Evolutionary conservation across 495 filamentous ascomycete genomes (phyloP).

Genomic region (Hypoxylon fragiforme): DNA sequence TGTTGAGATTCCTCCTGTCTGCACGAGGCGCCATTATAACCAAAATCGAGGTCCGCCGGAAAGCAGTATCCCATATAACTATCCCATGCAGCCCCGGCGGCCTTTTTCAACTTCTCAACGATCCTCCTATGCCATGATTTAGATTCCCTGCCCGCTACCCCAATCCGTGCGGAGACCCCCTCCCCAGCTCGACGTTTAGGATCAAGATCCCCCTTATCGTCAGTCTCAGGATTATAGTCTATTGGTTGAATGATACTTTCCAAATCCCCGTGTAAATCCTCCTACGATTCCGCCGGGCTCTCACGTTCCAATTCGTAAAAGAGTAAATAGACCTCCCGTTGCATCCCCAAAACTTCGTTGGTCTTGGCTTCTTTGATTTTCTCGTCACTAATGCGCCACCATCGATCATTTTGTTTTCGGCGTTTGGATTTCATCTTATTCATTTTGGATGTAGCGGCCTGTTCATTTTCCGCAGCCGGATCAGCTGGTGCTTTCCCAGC

Average conservation of each 20-base stretch:
- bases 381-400: constrained; percentile 99
- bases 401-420: constrained; percentile 69
- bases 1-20: neutral
- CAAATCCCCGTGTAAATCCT: constrained; percentile 20
- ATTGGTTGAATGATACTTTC: constrained; percentile 16
- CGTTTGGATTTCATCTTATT: constrained; percentile 15
- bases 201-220: constrained; percentile 9
- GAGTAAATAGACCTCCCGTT: constrained; percentile 91
- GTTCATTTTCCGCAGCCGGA: constrained; percentile 20
- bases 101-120: neutral
- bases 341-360: constrained; percentile 87
- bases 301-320: constrained; percentile 83
- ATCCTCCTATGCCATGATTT: neutral
- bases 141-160: constrained; percentile 8
- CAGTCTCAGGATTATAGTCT: constrained; percentile 10
- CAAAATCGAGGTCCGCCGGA: neutral
- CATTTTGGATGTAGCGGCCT: neutral
- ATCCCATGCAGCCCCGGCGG: constrained; percentile 13
- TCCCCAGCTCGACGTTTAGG: constrained; percentile 4
- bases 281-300: constrained; percentile 35
- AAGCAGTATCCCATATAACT: constrained; percentile 25
- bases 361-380: constrained; percentile 94
- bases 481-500: constrained; percentile 34
- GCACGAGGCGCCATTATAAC: neutral
- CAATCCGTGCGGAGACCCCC: constrained; percentile 2